Conservation (phyloP, 768 basidiomycete species). For the Leucocoprinus sp. region DNA sequence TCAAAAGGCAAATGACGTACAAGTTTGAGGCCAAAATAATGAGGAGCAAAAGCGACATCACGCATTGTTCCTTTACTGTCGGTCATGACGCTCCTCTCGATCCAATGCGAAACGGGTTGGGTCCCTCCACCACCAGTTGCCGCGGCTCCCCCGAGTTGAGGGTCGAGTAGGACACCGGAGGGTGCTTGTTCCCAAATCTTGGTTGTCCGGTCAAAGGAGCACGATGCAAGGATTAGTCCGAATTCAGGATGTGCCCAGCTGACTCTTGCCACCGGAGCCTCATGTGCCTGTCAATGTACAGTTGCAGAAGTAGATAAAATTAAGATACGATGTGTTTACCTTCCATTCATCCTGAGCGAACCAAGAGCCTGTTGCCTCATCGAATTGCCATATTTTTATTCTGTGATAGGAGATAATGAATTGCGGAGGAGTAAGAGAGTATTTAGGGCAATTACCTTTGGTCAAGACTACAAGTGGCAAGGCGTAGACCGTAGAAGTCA, state of each 20-base stretch:
- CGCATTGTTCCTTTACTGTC: constrained; percentile 86
- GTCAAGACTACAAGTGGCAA: constrained; percentile 78
- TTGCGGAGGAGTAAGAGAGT: neutral
- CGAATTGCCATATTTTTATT: constrained; percentile 81
- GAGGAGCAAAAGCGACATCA: constrained; percentile 80
- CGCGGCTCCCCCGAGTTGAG: neutral
- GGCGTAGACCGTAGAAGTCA: constrained; percentile 80
- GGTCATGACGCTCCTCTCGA: constrained; percentile 61
- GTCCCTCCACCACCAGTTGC: neutral
- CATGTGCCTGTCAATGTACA: constrained; percentile 92
- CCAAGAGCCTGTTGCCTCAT: constrained; percentile 70
- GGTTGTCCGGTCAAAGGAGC: constrained; percentile 85
- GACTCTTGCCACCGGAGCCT: constrained; percentile 77
- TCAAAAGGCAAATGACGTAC: constrained; percentile 39
- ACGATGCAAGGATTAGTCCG: constrained; percentile 78
- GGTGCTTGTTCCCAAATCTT: constrained; percentile 82
- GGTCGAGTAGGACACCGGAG: constrained; percentile 15
- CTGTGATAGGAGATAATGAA: constrained; percentile 24
- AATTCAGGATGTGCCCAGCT: constrained; percentile 94
- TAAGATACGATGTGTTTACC: constrained; percentile 30
- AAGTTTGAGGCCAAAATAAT: constrained; percentile 81
- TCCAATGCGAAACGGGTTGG: constrained; percentile 48
- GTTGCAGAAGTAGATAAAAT: no score
- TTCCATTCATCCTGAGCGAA: constrained; percentile 86
- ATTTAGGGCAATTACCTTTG: constrained; percentile 48